These are phyloP conservation scores for Phoma sp. DNA, from an alignment of 2,329 filamentous ascomycete species.

Conservation along the genomic window DNA sequence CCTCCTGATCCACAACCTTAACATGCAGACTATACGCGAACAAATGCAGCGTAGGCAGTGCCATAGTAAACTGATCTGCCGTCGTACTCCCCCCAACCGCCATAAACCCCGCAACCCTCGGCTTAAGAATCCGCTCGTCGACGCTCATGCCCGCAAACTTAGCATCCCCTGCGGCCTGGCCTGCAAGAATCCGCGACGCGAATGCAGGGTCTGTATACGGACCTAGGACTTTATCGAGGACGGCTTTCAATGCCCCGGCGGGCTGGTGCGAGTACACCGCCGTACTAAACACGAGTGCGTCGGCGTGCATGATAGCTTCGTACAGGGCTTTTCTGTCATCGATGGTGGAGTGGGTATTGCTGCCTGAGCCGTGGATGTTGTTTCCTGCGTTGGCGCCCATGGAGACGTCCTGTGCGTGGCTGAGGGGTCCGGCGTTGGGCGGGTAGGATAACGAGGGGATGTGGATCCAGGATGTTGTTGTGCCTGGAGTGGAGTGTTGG, in stretches of 20 bases:
- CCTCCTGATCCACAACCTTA: constrained; percentile 16
- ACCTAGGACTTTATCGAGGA: constrained; percentile 13
- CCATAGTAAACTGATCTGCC: constrained; percentile 20
- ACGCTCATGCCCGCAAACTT: neutral
- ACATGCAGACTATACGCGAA: constrained; percentile 11
- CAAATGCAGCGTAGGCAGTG: constrained; percentile 17
- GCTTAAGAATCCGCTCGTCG: constrained; percentile 12
- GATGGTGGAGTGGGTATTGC: neutral
- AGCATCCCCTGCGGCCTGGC: neutral
- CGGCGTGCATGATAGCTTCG: constrained; percentile 14
- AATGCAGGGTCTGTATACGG: constrained; percentile 17
- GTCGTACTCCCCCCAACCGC: constrained; percentile 14
- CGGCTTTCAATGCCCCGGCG: constrained; percentile 8
- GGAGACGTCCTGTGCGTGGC: constrained; percentile 6
- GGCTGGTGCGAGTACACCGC: constrained; percentile 21
- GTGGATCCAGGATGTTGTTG: constrained; percentile 21
- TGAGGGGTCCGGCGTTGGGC: constrained; percentile 11
- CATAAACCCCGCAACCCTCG: constrained; percentile 7
- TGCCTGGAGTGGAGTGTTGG: neutral
- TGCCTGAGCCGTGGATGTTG: neutral
- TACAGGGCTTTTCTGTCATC: constrained; percentile 11
- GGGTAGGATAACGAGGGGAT: constrained; percentile 15
- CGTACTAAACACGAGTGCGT: constrained; percentile 13
- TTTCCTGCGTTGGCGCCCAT: constrained; percentile 12
- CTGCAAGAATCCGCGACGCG: constrained; percentile 4